Evolutionary conservation across 306 rosid genomes (phyloP).

Genomic region (Begonia peltatifolia): DNA sequence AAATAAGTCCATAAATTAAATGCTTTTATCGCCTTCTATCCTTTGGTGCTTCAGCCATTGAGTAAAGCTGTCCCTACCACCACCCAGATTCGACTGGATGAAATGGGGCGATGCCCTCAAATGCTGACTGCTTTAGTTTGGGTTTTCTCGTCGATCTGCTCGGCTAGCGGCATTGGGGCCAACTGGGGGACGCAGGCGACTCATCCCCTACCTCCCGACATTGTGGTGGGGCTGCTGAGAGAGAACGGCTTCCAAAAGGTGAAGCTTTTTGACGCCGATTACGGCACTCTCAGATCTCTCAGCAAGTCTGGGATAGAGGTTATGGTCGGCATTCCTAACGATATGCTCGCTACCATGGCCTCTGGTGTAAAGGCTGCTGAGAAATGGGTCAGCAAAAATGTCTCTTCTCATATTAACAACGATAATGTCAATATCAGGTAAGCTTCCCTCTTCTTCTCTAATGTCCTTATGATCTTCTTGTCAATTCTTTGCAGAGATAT

Average conservation of each 20-base stretch:
- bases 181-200: constrained; percentile 84
- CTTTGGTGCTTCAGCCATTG: too few relatives aligned
- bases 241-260: constrained; percentile 78
- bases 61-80: too few relatives aligned
- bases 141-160: constrained; percentile 15
- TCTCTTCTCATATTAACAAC: constrained; percentile 35
- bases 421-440: constrained; percentile 1
- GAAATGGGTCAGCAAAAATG: constrained; percentile 79
- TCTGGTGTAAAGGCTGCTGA: constrained; percentile 52
- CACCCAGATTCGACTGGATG: too few relatives aligned
- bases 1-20: too few relatives aligned
- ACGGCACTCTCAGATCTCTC: constrained; percentile 35
- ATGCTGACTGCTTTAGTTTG: constrained; percentile 13
- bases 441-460: neutral
- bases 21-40: too few relatives aligned
- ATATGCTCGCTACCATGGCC: constrained; percentile 58
- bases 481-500: too few relatives aligned
- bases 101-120: too few relatives aligned
- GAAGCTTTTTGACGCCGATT: constrained; percentile 87
- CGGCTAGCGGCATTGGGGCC: constrained; percentile 65
- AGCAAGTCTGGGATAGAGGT: constrained; percentile 73
- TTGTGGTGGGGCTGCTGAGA: constrained; percentile 58
- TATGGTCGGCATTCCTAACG: constrained; percentile 93
- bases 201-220: constrained; percentile 55
- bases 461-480: neutral